phyloP scores from a whole-genome alignment of 1,284 basidiomycete genomes.

The Xerocomus nothofagi region DNA sequence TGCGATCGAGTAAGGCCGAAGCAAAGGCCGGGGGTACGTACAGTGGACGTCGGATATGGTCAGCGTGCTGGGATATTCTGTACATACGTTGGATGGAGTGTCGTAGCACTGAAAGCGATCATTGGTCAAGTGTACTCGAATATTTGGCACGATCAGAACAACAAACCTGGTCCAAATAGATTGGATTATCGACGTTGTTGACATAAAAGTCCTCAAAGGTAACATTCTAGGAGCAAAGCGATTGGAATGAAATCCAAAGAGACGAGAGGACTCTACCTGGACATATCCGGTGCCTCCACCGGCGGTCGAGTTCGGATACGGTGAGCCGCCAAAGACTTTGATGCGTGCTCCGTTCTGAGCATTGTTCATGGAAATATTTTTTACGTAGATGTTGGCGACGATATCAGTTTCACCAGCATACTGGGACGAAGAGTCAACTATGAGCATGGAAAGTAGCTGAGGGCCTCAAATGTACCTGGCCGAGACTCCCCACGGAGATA shows the following conservation, averaged over 20 bases:
- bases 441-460: neutral
- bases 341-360: slow-evolving; percentile 52
- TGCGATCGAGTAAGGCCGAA: slow-evolving; percentile 7
- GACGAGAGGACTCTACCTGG: slow-evolving; percentile 7
- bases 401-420: slow-evolving; percentile 51
- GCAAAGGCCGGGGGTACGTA: slow-evolving; percentile 4
- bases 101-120: slow-evolving; percentile 38
- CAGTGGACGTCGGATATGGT: slow-evolving; percentile 36
- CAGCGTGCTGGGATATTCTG: slow-evolving; percentile 36
- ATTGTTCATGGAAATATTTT: slow-evolving; percentile 48
- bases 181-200: slow-evolving; percentile 45
- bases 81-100: slow-evolving; percentile 32
- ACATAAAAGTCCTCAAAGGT: slow-evolving; percentile 42
- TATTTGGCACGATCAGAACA: neutral
- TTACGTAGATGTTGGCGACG: slow-evolving; percentile 45
- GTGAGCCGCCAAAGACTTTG: slow-evolving; percentile 44
- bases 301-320: slow-evolving; percentile 18
- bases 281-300: slow-evolving; percentile 41
- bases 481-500: slow-evolving; percentile 25
- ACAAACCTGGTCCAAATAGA: slow-evolving; percentile 27
- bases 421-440: slow-evolving; percentile 19
- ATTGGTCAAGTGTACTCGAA: slow-evolving; percentile 4
- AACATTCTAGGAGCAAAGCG: slow-evolving; percentile 32
- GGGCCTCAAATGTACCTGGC: slow-evolving; percentile 10
- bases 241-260: neutral